These are phyloP conservation scores for Candida tropicalis DNA, from an alignment of 1,139 yeast species.

Conservation along the genomic window DNA sequence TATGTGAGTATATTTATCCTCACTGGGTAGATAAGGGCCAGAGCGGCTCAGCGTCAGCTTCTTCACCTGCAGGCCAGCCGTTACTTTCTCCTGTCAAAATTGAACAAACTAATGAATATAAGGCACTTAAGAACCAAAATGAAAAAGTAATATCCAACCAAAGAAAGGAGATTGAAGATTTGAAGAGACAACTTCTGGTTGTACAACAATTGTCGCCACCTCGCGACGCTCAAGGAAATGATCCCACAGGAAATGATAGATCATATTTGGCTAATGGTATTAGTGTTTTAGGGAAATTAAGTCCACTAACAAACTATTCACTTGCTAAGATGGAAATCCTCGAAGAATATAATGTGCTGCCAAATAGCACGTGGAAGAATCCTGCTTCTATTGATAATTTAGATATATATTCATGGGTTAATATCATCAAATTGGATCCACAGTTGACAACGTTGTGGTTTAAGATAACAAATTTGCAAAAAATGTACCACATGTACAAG, in stretches of 20 bases:
- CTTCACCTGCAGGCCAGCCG: background rate
- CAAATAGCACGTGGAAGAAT: background rate
- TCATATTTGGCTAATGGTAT: conserved; percentile 11
- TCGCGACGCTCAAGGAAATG: background rate
- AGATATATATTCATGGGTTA: conserved; percentile 40
- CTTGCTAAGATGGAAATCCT: conserved; percentile 24
- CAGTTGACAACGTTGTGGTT: conserved; percentile 46
- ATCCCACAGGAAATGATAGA: conserved; percentile 1
- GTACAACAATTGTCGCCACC: conserved; percentile 28
- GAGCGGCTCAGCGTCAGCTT: background rate
- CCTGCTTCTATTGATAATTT: conserved; percentile 8
- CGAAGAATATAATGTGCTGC: conserved; percentile 18
- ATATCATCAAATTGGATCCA: conserved; percentile 43
- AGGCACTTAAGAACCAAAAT: conserved; percentile 22
- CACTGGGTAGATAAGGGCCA: conserved; percentile 31
- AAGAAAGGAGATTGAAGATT: conserved; percentile 38
- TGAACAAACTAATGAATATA: conserved; percentile 25
- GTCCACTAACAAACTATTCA: conserved; percentile 16
- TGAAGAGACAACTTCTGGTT: conserved; percentile 34
- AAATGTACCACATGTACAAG: conserved; percentile 43
- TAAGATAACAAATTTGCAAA: conserved; percentile 44
- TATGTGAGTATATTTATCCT: conserved; percentile 47
- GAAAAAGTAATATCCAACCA: conserved; percentile 30
- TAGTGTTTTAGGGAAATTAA: conserved; percentile 21
- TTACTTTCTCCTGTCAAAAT: conserved; percentile 12